Base-by-base conservation (phyloP, 2,329 filamentous ascomycete genomes). In the Hortaea sp. region DNA sequence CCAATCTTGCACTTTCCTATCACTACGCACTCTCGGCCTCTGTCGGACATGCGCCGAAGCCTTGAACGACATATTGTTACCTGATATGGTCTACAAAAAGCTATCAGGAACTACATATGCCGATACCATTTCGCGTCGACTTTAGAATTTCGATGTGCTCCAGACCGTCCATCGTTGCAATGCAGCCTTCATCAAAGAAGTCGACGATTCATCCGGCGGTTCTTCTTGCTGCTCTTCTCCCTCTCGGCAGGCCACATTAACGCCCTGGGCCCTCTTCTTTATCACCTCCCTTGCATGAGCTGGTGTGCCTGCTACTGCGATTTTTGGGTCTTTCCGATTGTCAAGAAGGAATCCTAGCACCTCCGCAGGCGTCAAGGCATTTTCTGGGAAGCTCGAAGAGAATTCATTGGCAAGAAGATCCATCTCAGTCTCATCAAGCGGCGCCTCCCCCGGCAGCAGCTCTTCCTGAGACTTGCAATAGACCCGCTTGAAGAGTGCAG, bases 401-500 rank as follows among this genome's bases (percentile, higher is more conserved):
- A 41, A 41, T 7, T 41, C 6, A 7, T 29, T 41, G 5, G 39
- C 39, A 28, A 41, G 39, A 20, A 11, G 13, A 7, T 13, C 7
- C 7, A 41, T 41, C 7, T n/a, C 39, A 28, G 27, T 28, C 7
- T 13, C 6, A n/a, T 9, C 7, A 7, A 11, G 11, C 7, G n/a
- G 11, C 32, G n/a, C 32, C 39, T 41, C 39, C 7, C 39, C 39
- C 6, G 27, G 13, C 6, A 28, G 39, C 7, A 41, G 11, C 27
- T 41, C 39, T 7, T 41, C 39, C 12, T 41, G 13, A 11, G 39
- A 13, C 29, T 28, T 13, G n/a, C 12, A 35, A 37, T 53, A 62
- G 41, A 61, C 69, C 30, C 65, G 60, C 12, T 50, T 49, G 55
- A 69, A 72, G 30, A 70, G 63, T 39, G 66, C 58, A 13, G 54